Evolutionary conservation across 305 asterid species (phyloP), one percentile per base, ranked within the genome.

Genomic region (Ajuga reptans): DNA sequence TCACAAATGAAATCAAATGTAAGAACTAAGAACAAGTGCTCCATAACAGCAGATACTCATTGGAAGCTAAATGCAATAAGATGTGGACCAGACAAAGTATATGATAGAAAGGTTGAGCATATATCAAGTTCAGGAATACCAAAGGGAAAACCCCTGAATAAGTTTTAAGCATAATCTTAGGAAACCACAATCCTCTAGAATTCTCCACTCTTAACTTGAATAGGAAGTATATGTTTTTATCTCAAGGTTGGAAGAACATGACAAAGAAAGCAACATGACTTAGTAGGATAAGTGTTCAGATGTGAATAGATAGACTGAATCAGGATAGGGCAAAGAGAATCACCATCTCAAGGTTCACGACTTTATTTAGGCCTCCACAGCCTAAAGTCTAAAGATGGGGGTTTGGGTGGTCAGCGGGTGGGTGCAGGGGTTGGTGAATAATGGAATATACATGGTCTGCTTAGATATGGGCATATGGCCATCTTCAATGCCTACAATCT

Each of bases 1-100:
- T 52, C 62, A 80, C 64, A 80, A 64, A 78, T 55, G 12, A 74
- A 72, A 14, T 60, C 64, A 72, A 52, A 62, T 36, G 65, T 77
- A 55, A 84, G 80, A 54, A n/a, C n/a, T n/a, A n/a, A 33, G 15
- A 64, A n/a, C n/a, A 27, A 37, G 39, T 52, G 12, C 37, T 51
- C 6, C 27, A 36, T 57, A 68, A 71, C 12, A 75, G 61, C 63
- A 66, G 33, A 45, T 33, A 57, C 45, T 50, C 21, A 51, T 55
- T 34, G 64, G 59, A 53, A 69, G 77, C 61, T 53, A 59, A 46
- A 60, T 57, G 68, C 11, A 73, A 56, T 27, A 51, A 33, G 50
- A 65, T 45, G 46, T 69, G 63, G 52, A 75, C 37, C 73, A 54
- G 18, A 58, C 64, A 14, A 72, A 62, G 71, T 69, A 70, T 36